Base-by-base conservation (phyloP, 768 basidiomycete genomes). In the Sarcodon aspratus region DNA sequence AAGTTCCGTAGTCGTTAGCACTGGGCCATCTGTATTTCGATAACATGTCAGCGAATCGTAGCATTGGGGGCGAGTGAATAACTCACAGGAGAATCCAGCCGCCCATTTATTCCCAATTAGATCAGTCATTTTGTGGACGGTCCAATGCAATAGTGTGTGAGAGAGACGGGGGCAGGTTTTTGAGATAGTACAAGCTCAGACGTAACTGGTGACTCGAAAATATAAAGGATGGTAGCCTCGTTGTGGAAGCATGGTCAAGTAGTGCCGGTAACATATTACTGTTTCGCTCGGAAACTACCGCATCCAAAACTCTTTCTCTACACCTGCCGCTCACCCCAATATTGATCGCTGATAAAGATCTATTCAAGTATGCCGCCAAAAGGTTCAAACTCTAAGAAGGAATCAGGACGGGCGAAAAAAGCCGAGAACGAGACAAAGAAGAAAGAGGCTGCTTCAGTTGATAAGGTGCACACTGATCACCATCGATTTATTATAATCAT, bases 361-460 rank as follows among this genome's bases (percentile, higher is more conserved):
- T 10, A 15, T 2, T 44, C 6, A 32, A 35, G 3, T 13, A 93
- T 94, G 93, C 66, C 93, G 44, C 92, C 93, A 1, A 90, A 89
- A 65, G 86, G 82, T 53, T 79, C 75, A 56, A 95, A 92, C 71
- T 72, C 88, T 50, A 96, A 95, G 80, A 95, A 95, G 63, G 93
- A 95, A 65, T 67, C 79, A 38, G 92, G 93, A 4, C 67, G 86
- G 48, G 85, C 92, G 1, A 93, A 90, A 68, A 96, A 96, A 64
- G 88, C 88, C 21, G 87, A 93, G 60, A 93, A 91, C 61, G 88
- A 90, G 61, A 71, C 76, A 8, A 89, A 84, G 72, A 93, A 92
- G 65, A 74, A 77, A 52, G 78, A 74, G 6, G 72, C 70, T 4
- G 80, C 72, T 0, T 72, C 70, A 9, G 72, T 71, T 7, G 85